Evolutionary conservation across 169 alveolate species (phyloP).

Genomic region (Besnoitia besnoiti): DNA sequence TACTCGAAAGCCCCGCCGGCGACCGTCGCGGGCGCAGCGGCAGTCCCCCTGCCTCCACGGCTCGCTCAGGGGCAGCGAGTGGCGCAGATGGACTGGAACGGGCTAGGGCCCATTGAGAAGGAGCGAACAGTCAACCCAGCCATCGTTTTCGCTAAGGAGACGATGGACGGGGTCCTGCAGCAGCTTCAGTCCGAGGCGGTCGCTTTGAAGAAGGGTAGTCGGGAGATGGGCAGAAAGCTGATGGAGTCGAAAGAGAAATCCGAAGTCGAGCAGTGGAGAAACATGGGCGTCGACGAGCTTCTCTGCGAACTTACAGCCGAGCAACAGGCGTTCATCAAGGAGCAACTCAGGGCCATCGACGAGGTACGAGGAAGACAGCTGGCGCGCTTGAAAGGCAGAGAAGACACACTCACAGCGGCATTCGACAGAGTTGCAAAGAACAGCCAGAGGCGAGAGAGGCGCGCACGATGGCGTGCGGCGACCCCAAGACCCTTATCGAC

Average conservation of each 20-base stretch:
- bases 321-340: slow-evolving; percentile 65
- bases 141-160: slow-evolving; percentile 49
- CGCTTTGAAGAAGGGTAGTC: slow-evolving; percentile 58
- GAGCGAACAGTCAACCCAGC: slow-evolving; percentile 59
- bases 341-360: slow-evolving; percentile 65
- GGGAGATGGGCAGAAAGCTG: slow-evolving; percentile 54
- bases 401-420: too few species aligned
- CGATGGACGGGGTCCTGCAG: slow-evolving; percentile 62
- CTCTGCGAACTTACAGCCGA: slow-evolving; percentile 51
- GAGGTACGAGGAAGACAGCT: slow-evolving; percentile 38
- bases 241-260: slow-evolving; percentile 45
- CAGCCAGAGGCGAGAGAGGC: too few species aligned
- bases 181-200: slow-evolving; percentile 57
- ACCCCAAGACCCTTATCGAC: too few species aligned
- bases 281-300: slow-evolving; percentile 60
- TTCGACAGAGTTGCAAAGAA: too few species aligned
- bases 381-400: too few species aligned
- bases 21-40: slow-evolving; percentile 47
- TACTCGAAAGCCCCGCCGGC: slow-evolving; percentile 27
- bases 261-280: slow-evolving; percentile 40
- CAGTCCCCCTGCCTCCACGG: slow-evolving; percentile 23
- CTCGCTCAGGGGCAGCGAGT: background rate
- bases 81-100: slow-evolving; percentile 16
- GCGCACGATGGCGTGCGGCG: too few species aligned
- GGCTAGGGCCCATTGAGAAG: slow-evolving; percentile 23